Base-by-base conservation (phyloP, 2,329 filamentous ascomycete species). In the Talaromyces islandicus region DNA sequence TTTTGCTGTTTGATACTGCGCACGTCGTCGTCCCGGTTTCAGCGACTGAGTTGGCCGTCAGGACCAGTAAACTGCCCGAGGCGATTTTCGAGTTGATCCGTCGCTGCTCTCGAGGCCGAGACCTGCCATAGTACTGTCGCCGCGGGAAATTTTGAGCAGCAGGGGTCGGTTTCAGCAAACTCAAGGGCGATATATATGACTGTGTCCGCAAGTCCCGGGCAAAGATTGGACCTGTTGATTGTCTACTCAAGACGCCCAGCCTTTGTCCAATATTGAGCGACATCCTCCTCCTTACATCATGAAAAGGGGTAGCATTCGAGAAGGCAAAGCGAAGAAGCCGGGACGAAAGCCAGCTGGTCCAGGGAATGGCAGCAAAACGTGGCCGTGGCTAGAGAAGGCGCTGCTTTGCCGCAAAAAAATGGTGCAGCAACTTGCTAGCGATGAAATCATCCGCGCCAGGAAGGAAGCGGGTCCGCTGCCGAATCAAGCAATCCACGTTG, bases 41-140 rank as follows among this genome's bases (percentile, higher is more conserved):
- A 41, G 70, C 59, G 27, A 61, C 61, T 11, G 69, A 72, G 35
- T 65, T 71, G 24, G 73, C 69, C 27, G 70, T 73, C 6, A 68
- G 71, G 19, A 82, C 79, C 55, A 84, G 69, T 38, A 85, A 73
- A 6, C 83, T 80, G 25, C 83, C 80, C 1, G 83, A 84, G 35
- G 82, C 80, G 67, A 83, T 82, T 66, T 80, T 81, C 61, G 77
- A 78, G 11, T 78, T 79, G 25, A 80, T 73, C 68, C 80, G 76
- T 59, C 72, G 70, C 67, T 71, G 25, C 58, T 55, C 35, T 57
- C 56, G 46, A 53, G 50, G 48, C 10, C 57, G 51, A 4, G 59
- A 54, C 24, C 52, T 57, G 41, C 50, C 51, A 46, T 41, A 57
- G 11, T 55, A 46, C 52, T 41, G 43, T 48, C 57, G 43, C 17